A percentile compares a stretch with the other conserved stretches of the same genome.
phyloP scores from a whole-genome alignment of 108 stramenopile genomes.

The Nitzschia palea region DNA sequence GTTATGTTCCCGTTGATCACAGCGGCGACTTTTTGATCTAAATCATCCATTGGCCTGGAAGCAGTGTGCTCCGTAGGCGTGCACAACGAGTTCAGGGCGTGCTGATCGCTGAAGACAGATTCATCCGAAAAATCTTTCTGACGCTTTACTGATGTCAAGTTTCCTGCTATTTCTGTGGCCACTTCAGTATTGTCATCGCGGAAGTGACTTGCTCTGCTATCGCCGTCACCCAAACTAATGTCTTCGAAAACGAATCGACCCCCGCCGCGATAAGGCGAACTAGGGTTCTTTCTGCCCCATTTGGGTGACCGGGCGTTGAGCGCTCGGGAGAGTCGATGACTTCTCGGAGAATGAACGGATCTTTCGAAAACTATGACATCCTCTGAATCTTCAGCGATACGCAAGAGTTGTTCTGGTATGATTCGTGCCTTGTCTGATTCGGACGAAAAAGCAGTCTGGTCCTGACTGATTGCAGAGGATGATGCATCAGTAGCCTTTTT shows the following conservation, averaged over 20 bases:
- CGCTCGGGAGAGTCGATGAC: no score
- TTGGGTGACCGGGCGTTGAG: no score
- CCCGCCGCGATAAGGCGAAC: no score
- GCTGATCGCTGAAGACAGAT: no score
- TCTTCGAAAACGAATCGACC: not conserved
- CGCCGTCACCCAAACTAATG: not conserved
- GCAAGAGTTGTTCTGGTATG: conserved; percentile 8
- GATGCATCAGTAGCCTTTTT: not conserved
- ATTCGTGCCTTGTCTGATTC: conserved; percentile 3
- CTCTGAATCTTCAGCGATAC: conserved; percentile 6
- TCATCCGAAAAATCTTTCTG: no score
- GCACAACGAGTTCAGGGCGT: no score
- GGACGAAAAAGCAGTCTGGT: not conserved
- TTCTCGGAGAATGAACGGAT: conserved; percentile 4
- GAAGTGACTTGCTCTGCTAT: not conserved
- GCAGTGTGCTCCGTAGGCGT: no score
- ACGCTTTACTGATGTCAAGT: no score
- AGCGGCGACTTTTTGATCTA: no score
- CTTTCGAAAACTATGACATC: conserved; percentile 1
- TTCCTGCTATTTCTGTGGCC: not conserved
- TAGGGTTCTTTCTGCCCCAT: no score
- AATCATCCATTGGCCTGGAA: no score
- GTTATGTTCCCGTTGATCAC: no score
- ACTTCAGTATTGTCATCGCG: not conserved
- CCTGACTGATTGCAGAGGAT: not conserved